These are phyloP conservation scores for Parsonsia alboflavescens DNA, from an alignment of 257 asterid genomes.

Conservation along the genomic window DNA sequence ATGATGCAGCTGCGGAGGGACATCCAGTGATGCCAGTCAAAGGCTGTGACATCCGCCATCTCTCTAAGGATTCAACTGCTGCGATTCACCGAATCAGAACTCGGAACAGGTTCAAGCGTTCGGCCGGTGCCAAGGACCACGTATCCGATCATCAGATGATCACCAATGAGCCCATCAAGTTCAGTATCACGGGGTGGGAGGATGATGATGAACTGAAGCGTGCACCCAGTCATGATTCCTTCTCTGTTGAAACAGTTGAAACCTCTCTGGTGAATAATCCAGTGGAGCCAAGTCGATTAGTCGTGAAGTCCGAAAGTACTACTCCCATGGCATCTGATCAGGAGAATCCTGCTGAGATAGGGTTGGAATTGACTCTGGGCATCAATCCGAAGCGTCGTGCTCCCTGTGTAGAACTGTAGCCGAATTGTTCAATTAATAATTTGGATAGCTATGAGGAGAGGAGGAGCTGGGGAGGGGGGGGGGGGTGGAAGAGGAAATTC, in stretches of 20 bases:
- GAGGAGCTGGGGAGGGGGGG: no score
- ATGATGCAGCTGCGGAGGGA: constrained; percentile 11
- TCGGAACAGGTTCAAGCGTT: constrained; percentile 45
- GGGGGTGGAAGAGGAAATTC: not conserved
- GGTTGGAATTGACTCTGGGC: constrained; percentile 53
- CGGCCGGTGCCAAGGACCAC: constrained; percentile 12
- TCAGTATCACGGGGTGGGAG: constrained; percentile 72
- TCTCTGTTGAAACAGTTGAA: constrained; percentile 60
- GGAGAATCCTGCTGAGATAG: constrained; percentile 24
- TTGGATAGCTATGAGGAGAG: constrained; percentile 21
- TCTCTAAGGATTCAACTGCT: constrained; percentile 31
- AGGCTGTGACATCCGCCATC: constrained; percentile 70
- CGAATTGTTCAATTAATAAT: constrained; percentile 25
- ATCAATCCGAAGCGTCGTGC: constrained; percentile 1
- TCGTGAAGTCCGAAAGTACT: constrained; percentile 26
- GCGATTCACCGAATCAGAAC: constrained; percentile 28
- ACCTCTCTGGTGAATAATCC: constrained; percentile 26
- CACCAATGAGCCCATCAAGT: constrained; percentile 33
- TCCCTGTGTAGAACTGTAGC: constrained; percentile 19
- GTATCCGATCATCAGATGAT: not conserved
- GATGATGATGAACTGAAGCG: constrained; percentile 25
- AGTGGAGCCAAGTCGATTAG: constrained; percentile 7
- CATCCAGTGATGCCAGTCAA: constrained; percentile 33
- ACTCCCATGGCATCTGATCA: constrained; percentile 3
- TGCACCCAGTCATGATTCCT: constrained; percentile 57